Evolutionary conservation across 2,329 filamentous ascomycete genomes (phyloP).

Genomic region (Hymenoscyphus fraxineus): DNA sequence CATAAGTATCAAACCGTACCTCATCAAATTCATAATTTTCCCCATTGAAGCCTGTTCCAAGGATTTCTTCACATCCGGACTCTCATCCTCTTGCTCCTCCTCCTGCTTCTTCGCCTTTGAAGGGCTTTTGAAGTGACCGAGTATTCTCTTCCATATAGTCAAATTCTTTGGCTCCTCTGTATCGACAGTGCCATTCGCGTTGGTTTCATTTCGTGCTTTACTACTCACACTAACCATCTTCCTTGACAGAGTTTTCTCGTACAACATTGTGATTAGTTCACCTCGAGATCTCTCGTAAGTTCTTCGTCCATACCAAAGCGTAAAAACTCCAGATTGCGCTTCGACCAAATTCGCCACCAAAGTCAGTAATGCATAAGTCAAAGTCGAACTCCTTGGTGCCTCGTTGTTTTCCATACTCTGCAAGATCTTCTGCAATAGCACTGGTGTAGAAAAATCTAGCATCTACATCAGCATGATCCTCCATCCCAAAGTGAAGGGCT

Average conservation of each 20-base stretch:
- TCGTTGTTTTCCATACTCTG: conserved; percentile 57
- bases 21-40: conserved; percentile 85
- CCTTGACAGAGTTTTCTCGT: conserved; percentile 56
- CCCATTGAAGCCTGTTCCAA: conserved; percentile 73
- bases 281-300: conserved; percentile 80
- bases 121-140: conserved; percentile 25
- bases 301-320: conserved; percentile 77
- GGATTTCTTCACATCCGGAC: conserved; percentile 26
- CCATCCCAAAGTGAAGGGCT: neutral
- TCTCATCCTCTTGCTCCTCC: conserved; percentile 19
- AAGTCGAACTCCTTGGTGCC: conserved; percentile 50
- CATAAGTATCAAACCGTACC: conserved; percentile 42
- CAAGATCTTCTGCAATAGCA: conserved; percentile 70
- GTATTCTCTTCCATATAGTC: conserved; percentile 16
- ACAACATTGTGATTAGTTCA: conserved; percentile 81
- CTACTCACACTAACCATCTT: conserved; percentile 32
- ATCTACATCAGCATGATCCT: conserved; percentile 22
- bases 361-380: conserved; percentile 63
- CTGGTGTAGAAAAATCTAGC: conserved; percentile 55
- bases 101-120: conserved; percentile 22
- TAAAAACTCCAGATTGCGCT: conserved; percentile 64
- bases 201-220: conserved; percentile 20
- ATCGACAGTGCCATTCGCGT: conserved; percentile 14
- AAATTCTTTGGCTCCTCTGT: conserved; percentile 10
- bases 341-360: conserved; percentile 57